A percentile compares a stretch with the other conserved stretches of the same genome.
Evolutionary conservation across 2,329 filamentous ascomycete genomes (phyloP).

Genomic region (Fusarium devonianum): DNA sequence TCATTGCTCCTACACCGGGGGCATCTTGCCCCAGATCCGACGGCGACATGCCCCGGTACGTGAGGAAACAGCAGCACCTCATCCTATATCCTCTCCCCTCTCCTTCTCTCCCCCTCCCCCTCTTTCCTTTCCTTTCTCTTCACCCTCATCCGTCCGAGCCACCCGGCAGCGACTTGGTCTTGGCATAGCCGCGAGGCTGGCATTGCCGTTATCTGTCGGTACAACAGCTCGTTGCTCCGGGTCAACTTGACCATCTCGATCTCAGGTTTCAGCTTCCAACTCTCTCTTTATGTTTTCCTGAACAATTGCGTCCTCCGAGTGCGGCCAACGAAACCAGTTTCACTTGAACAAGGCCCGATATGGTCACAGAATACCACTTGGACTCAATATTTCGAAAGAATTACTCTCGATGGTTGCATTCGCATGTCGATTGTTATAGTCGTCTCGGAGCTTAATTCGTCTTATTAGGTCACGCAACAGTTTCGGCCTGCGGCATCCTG

Average conservation of each 20-base stretch:
- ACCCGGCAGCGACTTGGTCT: too few relatives aligned
- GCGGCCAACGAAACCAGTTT: neutral
- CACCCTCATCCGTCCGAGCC: too few relatives aligned
- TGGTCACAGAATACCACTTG: too few relatives aligned
- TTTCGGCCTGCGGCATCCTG: neutral
- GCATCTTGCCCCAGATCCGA: neutral
- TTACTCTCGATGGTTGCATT: neutral
- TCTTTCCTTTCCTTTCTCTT: too few relatives aligned
- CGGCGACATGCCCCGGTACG: too few relatives aligned
- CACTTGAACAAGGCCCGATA: conserved; percentile 1
- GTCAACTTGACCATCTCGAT: too few relatives aligned
- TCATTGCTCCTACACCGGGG: neutral
- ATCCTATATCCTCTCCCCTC: too few relatives aligned
- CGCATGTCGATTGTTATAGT: neutral
- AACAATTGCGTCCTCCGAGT: neutral
- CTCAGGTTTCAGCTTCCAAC: neutral
- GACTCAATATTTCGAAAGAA: too few relatives aligned
- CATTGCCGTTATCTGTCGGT: neutral
- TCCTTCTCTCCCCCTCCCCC: too few relatives aligned
- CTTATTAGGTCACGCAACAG: neutral
- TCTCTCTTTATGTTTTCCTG: too few relatives aligned
- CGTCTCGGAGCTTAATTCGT: neutral
- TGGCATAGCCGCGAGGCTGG: too few relatives aligned
- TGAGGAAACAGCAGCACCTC: too few relatives aligned
- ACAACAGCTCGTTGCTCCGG: neutral